Base-by-base conservation (phyloP, 371 early-diverging fungal species). In the Rhizopus microsporus region DNA sequence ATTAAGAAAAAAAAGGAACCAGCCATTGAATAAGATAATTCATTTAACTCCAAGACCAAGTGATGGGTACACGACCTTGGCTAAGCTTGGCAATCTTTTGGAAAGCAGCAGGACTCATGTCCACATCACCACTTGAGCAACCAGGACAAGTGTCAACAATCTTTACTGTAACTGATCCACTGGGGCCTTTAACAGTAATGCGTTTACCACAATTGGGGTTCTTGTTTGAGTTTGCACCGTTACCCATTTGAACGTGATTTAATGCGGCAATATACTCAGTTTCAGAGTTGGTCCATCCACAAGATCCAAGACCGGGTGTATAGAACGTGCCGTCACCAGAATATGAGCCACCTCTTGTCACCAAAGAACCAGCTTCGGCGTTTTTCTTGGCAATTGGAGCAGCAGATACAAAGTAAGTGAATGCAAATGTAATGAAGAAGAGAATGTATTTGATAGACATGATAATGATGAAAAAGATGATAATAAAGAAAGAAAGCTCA, bases 121-220 rank as follows among this genome's bases (percentile, higher is more conserved):
- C 87, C 16, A 87, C 40, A 59, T 74, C 76, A 33, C 86, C 86
- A n/a, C 54, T 51, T 35, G 63, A 68, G 67, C 87, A 87, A 12
- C 63, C 79, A 12, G 81, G 82, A 67, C 88, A 88, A 44, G 71
- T 73, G 62, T 87, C 88, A 12, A 79, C 71, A n/a, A 84, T 56
- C 33, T 69, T 79, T 33, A 83, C 85, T 34, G 62, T 71, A 3
- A 82, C 74, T 3, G 69, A 64, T 15, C 80, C 81, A 12, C 73
- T 67, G 9, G 81, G 82, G 12, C 82, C 82, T 3, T 60, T 56
- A 34, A 78, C 64, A 23, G 50, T 72, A 9, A 85, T 72, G 32
- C 56, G 53, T 42, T 77, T 69, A 47, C 86, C 86, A 55, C 88
- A 88, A 17, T 78, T 74, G 5, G 74, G 62, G 15, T 83, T 81